Base-by-base conservation (phyloP, 179 eudicot species). In the Patellifolia procumbens region DNA sequence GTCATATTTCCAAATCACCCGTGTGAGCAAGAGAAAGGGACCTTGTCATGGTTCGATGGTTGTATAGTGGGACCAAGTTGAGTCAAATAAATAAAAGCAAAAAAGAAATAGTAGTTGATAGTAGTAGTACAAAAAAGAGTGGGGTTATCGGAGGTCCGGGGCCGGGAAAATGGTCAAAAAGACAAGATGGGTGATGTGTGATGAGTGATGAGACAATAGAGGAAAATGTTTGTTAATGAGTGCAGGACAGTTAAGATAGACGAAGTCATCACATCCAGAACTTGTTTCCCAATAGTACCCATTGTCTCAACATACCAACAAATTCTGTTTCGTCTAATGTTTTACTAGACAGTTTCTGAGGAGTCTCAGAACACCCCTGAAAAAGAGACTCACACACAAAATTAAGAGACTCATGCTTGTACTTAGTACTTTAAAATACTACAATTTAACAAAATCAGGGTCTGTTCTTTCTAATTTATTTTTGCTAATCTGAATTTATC, bases 231-330 rank as follows among this genome's bases (percentile, higher is more conserved):
- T 24, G 15, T 48, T 69, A 19, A 26, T 69, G 65, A 76, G 79
- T 80, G 83, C 76, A 70, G 29, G 76, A 76, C 83, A 76, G 79
- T 76, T 71, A 35, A 73, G 79, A 75, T 62, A 61, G 52, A 70
- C 62, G 22, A 42, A 31, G 49, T 49, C 46, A 56, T 42, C 70
- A 66, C 70, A 45, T 74, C 74, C 83, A 80, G 71, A 70, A 75
- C 2, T n/a, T 75, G 76, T 75, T 75, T 56, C 72, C 74, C 69
- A 58, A 68, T 49, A 74, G 29, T 66, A 45, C 60, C 11, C 53
- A 28, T 75, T 70, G 72, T 80, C 83, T 71, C 76, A 13, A 53
- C 76, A 16, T 53, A 56, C 68, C 73, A 65, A 76, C 83, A 76
- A 72, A 35, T 65, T 76, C 80, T 76, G 80, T 81, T 81, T 72